phyloP scores from a whole-genome alignment of 345 rosid species.

The Dipteronia sinensis region DNA sequence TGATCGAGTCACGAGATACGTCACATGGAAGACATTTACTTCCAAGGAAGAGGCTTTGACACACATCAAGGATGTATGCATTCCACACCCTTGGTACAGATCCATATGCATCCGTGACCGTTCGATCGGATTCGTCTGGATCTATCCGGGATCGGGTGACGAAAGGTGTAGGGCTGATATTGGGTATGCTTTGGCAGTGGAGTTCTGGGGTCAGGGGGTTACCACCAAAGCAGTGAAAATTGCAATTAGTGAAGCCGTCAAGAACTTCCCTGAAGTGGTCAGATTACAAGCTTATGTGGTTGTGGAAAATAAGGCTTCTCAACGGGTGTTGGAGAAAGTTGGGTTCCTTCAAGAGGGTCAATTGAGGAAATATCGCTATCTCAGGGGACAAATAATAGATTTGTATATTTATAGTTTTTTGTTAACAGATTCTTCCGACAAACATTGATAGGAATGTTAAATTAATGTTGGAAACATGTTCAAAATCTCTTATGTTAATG shows the following conservation, averaged over 20 bases:
- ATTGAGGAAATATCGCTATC: conserved; percentile 39
- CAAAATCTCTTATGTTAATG: too few species aligned
- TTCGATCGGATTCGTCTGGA: conserved; percentile 42
- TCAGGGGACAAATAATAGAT: conserved; percentile 39
- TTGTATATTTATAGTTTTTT: conserved; percentile 34
- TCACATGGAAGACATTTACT: conserved; percentile 36
- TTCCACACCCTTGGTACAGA: conserved; percentile 51
- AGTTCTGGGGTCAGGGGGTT: conserved; percentile 54
- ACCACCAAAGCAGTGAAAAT: conserved; percentile 38
- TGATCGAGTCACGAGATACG: conserved; percentile 34
- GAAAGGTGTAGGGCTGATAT: conserved; percentile 36
- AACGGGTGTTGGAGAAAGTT: conserved; percentile 42
- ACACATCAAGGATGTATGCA: conserved; percentile 40
- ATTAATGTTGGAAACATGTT: neutral
- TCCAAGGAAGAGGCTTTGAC: conserved; percentile 42
- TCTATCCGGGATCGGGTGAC: conserved; percentile 38
- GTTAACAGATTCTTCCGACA: conserved; percentile 10
- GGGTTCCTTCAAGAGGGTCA: conserved; percentile 35
- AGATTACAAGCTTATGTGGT: conserved; percentile 50
- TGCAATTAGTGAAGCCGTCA: conserved; percentile 33
- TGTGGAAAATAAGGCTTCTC: conserved; percentile 39
- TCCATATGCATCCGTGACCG: conserved; percentile 49
- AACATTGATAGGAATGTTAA: neutral
- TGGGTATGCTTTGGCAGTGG: conserved; percentile 44
- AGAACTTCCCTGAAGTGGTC: conserved; percentile 31